Conservation (phyloP, 2,329 filamentous ascomycete genomes). For the Botrytis galanthina region DNA sequence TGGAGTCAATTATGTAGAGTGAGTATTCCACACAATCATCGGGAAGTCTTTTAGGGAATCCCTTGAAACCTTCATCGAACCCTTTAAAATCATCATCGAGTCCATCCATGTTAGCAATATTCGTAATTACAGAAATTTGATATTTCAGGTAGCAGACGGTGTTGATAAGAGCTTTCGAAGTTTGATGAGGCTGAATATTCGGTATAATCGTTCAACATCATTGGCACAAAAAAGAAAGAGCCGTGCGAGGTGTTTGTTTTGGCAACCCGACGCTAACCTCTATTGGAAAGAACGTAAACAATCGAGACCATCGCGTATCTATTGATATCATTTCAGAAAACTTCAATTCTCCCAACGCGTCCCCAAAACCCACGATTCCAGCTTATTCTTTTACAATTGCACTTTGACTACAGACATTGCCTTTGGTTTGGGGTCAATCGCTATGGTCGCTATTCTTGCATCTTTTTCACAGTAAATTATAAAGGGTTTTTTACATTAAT, state of each 20-base stretch:
- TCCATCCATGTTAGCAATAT: constrained; percentile 36
- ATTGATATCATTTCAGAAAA: constrained; percentile 16
- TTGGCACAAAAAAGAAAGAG: constrained; percentile 6
- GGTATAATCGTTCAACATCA: not conserved
- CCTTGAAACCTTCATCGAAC: constrained; percentile 60
- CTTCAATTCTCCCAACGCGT: not conserved
- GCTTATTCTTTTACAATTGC: constrained; percentile 17
- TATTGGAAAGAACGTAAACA: constrained; percentile 29
- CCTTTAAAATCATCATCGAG: constrained; percentile 59
- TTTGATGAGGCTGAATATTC: constrained; percentile 2
- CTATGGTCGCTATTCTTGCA: constrained; percentile 29
- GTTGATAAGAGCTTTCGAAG: not conserved
- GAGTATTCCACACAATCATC: constrained; percentile 88
- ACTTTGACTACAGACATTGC: constrained; percentile 19
- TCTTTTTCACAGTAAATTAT: constrained; percentile 27
- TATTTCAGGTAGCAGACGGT: not conserved
- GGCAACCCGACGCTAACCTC: constrained; percentile 22
- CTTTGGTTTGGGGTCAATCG: constrained; percentile 37
- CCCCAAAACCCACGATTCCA: not conserved
- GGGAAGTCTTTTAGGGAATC: constrained; percentile 62
- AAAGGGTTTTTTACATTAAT: constrained; percentile 25
- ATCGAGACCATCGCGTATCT: constrained; percentile 31
- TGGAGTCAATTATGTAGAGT: constrained; percentile 66
- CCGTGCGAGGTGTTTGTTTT: not conserved
- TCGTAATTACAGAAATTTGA: not conserved